Evolutionary conservation across 768 basidiomycete species (phyloP), one percentile per base, ranked within the genome.

Genomic region (Termitomyces sp.): DNA sequence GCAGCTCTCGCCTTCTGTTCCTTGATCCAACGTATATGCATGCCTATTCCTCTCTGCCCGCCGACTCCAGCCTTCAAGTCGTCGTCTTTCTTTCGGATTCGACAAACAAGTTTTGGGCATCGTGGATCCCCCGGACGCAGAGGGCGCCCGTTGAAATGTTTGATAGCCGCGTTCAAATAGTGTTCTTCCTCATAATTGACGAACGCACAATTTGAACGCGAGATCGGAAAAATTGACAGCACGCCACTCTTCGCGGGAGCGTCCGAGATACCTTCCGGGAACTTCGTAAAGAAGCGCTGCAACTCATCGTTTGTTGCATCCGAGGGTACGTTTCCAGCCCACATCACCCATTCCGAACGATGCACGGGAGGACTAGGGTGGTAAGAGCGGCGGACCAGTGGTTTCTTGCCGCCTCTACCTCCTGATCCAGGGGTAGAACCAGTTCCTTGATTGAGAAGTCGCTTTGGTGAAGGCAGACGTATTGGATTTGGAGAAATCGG

Each of bases 171-270:
- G 9, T 80, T 73, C 21, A 98, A 72, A 56, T 85, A 75, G 5
- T 66, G 71, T 63, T 88, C 81, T 0, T 78, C 80, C 47, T 82
- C 80, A 65, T 87, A 96, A 69, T 98, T 98, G 70, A 96, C 81
- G 66, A 98, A 98, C 4, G 91, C 92, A 70, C 95, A 98, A 65
- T 85, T 91, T 2, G 94, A 95, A n/a, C 92, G 84, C n/a, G 87
- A 81, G 63, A 98, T 98, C 53, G 94, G 83, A 71, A 96, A 97
- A 57, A 98, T 85, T 12, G 91, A 94, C 1, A 87, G 68, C 0
- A 97, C 83, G 8, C 91, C 91, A 42, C 75, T 75, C 55, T 42
- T 23, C 17, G 49, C 12, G 12, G 65, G 54, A 33, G 46, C 19
- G 11, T 38, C 50, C 19, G 42, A 19, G 10, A 17, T 54, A 14